These are phyloP conservation scores for Flaveria trinervia DNA, from an alignment of 129 eudicot species.

Conservation along the genomic window DNA sequence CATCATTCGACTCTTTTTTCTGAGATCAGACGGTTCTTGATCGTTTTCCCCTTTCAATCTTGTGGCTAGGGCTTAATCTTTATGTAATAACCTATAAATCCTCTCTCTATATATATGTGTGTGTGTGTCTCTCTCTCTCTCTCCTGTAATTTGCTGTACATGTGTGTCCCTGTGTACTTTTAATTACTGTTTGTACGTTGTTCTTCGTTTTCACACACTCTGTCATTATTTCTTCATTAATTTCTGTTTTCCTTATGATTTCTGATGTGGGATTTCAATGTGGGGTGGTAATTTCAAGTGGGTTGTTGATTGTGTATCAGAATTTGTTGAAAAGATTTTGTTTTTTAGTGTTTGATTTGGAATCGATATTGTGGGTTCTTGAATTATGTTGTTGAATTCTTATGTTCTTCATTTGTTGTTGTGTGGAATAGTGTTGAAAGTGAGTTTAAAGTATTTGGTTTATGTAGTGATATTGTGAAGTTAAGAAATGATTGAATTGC, in stretches of 20 bases:
- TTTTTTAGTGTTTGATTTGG: slow-evolving; percentile 34
- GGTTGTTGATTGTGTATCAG: slow-evolving; percentile 15
- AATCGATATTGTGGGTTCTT: slow-evolving; percentile 12
- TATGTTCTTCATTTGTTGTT: neutral
- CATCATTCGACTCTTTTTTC: slow-evolving; percentile 5
- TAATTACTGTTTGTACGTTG: slow-evolving; percentile 37
- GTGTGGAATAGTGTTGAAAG: neutral
- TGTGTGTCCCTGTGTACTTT: slow-evolving; percentile 31
- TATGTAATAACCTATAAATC: slow-evolving; percentile 21
- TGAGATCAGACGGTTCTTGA: slow-evolving; percentile 54
- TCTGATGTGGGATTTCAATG: slow-evolving; percentile 32
- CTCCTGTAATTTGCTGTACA: slow-evolving; percentile 20
- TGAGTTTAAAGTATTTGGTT: neutral
- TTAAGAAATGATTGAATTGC: neutral
- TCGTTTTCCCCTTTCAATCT: slow-evolving; percentile 36
- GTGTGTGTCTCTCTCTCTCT: neutral
- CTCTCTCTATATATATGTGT: slow-evolving; percentile 11
- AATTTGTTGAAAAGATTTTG: slow-evolving; percentile 10
- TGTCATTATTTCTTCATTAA: slow-evolving; percentile 12
- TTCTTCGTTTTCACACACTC: slow-evolving; percentile 47
- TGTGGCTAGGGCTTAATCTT: slow-evolving; percentile 42
- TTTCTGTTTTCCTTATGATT: slow-evolving; percentile 3
- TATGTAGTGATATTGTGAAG: neutral
- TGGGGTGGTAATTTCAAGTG: slow-evolving; percentile 15
- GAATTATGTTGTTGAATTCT: slow-evolving; percentile 19